Conservation (phyloP, 2,329 filamentous ascomycete species). For the Alternaria alternata region DNA sequence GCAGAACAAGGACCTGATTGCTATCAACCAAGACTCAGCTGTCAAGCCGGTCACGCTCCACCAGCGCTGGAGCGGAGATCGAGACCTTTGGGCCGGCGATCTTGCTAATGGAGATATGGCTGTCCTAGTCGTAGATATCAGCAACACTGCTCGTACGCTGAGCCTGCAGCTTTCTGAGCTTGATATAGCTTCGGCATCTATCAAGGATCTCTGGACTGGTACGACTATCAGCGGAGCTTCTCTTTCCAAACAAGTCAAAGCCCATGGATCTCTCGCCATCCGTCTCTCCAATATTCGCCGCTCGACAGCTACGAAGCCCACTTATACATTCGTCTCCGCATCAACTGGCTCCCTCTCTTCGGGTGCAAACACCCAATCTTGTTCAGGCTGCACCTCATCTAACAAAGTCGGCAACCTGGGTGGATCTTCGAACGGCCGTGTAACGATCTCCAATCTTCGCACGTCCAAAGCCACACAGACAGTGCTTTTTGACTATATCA, state of each 20-base stretch:
- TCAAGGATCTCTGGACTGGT: slow-evolving; percentile 31
- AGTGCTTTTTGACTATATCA: slow-evolving; percentile 29
- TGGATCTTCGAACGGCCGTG: slow-evolving; percentile 21
- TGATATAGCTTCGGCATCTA: slow-evolving; percentile 24
- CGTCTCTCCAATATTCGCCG: slow-evolving; percentile 29
- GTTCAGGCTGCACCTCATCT: slow-evolving; percentile 26
- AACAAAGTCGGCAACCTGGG: slow-evolving; percentile 31
- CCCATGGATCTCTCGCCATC: slow-evolving; percentile 25
- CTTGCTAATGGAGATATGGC: slow-evolving; percentile 31
- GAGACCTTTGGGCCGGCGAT: slow-evolving; percentile 30
- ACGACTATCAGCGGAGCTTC: slow-evolving; percentile 16
- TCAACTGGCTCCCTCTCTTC: slow-evolving; percentile 25
- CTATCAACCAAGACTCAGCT: slow-evolving; percentile 30
- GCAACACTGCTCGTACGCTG: slow-evolving; percentile 24
- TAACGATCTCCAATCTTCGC: slow-evolving; percentile 29
- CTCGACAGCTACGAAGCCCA: slow-evolving; percentile 13
- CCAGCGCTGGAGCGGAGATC: slow-evolving; percentile 29
- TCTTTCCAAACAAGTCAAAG: slow-evolving; percentile 29
- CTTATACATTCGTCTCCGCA: slow-evolving; percentile 26
- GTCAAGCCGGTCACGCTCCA: slow-evolving; percentile 29
- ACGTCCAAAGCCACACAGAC: slow-evolving; percentile 25
- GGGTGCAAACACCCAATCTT: slow-evolving; percentile 23
- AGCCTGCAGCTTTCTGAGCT: slow-evolving; percentile 23
- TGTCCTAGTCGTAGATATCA: slow-evolving; percentile 28
- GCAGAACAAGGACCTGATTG: slow-evolving; percentile 31